Conservation (phyloP, 2,329 filamentous ascomycete species). For the Fusarium austroafricanum region DNA sequence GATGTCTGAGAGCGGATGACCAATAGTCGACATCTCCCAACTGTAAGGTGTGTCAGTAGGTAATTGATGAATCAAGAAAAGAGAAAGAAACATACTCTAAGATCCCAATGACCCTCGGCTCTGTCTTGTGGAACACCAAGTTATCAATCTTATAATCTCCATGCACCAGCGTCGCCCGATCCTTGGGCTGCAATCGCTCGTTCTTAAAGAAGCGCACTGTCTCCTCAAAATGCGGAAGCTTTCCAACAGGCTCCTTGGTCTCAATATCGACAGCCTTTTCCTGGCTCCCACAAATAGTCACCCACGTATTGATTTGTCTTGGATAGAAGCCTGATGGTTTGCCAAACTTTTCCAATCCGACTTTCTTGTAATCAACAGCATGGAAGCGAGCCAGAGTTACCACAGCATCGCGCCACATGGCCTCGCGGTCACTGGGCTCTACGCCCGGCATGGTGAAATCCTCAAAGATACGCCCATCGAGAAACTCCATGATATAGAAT, state of each 20-base stretch:
- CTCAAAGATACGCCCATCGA: constrained; percentile 93
- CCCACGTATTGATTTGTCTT: constrained; percentile 87
- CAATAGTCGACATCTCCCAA: constrained; percentile 98
- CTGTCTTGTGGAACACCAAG: constrained; percentile 87
- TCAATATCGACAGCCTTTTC: constrained; percentile 80
- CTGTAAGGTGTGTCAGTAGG: constrained; percentile 50
- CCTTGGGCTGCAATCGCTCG: constrained; percentile 75
- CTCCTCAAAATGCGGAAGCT: constrained; percentile 84
- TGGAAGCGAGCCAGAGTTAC: constrained; percentile 88
- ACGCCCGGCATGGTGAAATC: constrained; percentile 85
- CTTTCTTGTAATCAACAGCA: constrained; percentile 72
- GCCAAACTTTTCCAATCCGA: constrained; percentile 80
- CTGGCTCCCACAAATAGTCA: constrained; percentile 81
- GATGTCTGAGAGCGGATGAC: constrained; percentile 93
- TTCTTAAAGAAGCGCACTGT: constrained; percentile 83
- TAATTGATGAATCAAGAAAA: not conserved
- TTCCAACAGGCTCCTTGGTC: constrained; percentile 79
- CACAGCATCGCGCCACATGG: constrained; percentile 89
- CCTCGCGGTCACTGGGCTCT: constrained; percentile 73
- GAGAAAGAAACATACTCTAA: constrained; percentile 71
- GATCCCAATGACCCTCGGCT: constrained; percentile 89
- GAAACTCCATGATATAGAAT: constrained; percentile 97
- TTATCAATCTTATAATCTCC: constrained; percentile 98
- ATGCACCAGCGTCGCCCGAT: constrained; percentile 84
- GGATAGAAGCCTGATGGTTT: constrained; percentile 82